A percentile compares a stretch with the other conserved stretches of the same genome.
Evolutionary conservation across 2,329 filamentous ascomycete species (phyloP).

Genomic region (Hymenoscyphus albidus): DNA sequence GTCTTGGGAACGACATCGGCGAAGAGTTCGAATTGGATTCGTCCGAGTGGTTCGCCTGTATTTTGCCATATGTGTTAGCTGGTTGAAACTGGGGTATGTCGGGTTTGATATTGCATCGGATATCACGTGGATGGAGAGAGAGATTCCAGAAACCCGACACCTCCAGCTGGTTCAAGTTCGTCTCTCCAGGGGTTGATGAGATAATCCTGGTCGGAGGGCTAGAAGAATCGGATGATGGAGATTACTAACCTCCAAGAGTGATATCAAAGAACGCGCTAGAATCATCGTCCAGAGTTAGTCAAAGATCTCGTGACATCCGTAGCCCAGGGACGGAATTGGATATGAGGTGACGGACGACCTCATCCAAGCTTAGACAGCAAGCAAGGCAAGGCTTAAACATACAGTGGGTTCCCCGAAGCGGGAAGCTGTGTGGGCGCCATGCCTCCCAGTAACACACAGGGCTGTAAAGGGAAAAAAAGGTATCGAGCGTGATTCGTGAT

Average conservation of each 20-base stretch:
- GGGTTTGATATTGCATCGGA: conserved; percentile 1
- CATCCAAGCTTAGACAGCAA: neutral
- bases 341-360: neutral
- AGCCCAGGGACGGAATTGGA: no score
- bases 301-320: conserved; percentile 22
- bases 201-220: neutral
- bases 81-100: conserved; percentile 5
- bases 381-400: conserved; percentile 28
- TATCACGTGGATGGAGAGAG: conserved; percentile 26
- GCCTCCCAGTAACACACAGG: neutral
- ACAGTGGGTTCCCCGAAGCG: conserved; percentile 43
- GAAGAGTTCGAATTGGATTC: conserved; percentile 89
- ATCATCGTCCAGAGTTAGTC: conserved; percentile 4
- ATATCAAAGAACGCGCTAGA: conserved; percentile 61
- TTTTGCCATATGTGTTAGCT: conserved; percentile 10
- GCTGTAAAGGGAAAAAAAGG: neutral
- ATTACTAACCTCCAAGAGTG: conserved; percentile 66
- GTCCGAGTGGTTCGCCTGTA: conserved; percentile 76
- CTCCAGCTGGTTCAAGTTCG: neutral
- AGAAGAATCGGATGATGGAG: conserved; percentile 4
- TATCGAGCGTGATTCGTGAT: no score
- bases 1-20: conserved; percentile 79
- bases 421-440: conserved; percentile 41
- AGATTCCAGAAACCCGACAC: no score
- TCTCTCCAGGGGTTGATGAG: neutral